Evolutionary conservation across 805 yeast species (phyloP), one percentile per base, ranked within the genome.

Genomic region (Crinitomyces ghanaensis): DNA sequence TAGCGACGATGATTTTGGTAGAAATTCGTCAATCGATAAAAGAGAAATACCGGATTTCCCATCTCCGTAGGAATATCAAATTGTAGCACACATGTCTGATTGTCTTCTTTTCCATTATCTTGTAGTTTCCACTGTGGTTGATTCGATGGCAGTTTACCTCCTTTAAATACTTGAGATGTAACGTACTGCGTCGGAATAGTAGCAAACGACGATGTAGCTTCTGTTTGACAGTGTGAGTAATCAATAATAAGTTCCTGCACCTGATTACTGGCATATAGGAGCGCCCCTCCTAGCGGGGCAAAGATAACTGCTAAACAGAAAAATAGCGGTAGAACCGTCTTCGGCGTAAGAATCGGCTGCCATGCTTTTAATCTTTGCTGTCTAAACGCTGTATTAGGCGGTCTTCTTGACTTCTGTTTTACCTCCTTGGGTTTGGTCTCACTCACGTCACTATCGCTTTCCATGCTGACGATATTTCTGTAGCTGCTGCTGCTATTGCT

Each of bases 1-100:
- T 84, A 91, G 41, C 91, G 82, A 40, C 98, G 72, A 60, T 91
- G 98, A 55, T 91, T 91, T 56, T 91, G 97, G 56, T 68, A 85
- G 56, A 88, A 91, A 53, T 84, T 84, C 22, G 95, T 85, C 48
- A 91, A 63, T 44, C 76, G 74, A 60, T 91, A 91, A 59, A 83
- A 91, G 42, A 84, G 50, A 53, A 66, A 85, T 6, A 85, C 51
- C 3, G 93, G 83, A 2, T 77, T 70, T 26, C 72, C 65, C 53
- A 91, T 65, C 35, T 74, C 75, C 28, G 63, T 63, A 9, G 95
- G 93, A 18, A 84, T 54, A 26, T 71, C 70, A 59, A 91, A 88
- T 48, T 74, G 71, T 24, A 91, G 46, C 19, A 66, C 60, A 56
- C 98, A 88, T 2, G 61, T 62, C 13, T 51, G 51, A 19, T 41